A percentile compares a stretch with the other conserved stretches of the same genome.
phyloP scores from a whole-genome alignment of 2,329 filamentous ascomycete genomes.

The Penicillium hordei region DNA sequence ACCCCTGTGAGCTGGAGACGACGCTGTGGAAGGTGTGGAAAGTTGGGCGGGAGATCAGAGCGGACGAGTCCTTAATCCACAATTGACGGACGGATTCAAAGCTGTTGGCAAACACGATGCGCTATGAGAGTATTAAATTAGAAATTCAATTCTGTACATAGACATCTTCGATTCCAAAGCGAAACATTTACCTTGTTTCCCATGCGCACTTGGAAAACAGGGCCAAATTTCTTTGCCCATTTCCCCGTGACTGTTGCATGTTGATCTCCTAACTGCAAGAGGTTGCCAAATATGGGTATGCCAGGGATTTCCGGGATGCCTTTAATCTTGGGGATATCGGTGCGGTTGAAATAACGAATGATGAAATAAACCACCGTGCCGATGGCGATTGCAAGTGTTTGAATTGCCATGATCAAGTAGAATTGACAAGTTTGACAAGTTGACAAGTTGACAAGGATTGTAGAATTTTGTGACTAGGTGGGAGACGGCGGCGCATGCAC shows the following conservation, averaged over 20 bases:
- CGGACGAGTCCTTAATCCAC: constrained; percentile 76
- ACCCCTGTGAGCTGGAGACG: constrained; percentile 72
- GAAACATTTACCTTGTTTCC: constrained; percentile 59
- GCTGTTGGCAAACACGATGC: constrained; percentile 75
- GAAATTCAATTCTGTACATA: neutral
- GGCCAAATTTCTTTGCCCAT: constrained; percentile 62
- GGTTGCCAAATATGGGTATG: constrained; percentile 62
- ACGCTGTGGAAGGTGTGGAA: constrained; percentile 81
- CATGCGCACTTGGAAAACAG: constrained; percentile 66
- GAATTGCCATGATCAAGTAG: constrained; percentile 28
- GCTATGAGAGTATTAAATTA: constrained; percentile 36
- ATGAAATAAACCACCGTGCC: constrained; percentile 42
- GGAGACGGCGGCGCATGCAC: constrained; percentile 9
- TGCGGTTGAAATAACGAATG: constrained; percentile 48
- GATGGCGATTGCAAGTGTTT: constrained; percentile 34
- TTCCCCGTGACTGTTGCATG: constrained; percentile 56
- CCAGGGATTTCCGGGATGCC: constrained; percentile 62
- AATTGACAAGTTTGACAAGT: neutral
- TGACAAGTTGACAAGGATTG: too few relatives aligned
- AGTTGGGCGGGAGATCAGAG: constrained; percentile 73
- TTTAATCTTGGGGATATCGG: constrained; percentile 62
- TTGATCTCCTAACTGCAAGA: constrained; percentile 59
- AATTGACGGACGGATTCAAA: constrained; percentile 71
- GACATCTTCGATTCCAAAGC: neutral
- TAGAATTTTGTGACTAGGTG: neutral